Conservation (phyloP, 2,329 filamentous ascomycete species). For the Claviceps maximensis region DNA sequence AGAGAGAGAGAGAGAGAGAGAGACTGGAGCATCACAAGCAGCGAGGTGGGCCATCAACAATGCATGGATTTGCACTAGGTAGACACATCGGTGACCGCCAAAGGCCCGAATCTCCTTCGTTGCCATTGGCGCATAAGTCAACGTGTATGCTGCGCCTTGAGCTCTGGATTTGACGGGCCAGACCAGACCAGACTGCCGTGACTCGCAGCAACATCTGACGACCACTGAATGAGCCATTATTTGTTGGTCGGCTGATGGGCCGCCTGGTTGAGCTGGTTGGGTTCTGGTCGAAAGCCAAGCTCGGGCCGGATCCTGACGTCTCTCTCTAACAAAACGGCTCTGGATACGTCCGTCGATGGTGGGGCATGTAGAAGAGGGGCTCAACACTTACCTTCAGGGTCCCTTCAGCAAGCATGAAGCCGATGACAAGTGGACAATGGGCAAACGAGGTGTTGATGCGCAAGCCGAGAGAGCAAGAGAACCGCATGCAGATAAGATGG, state of each 20-base stretch:
- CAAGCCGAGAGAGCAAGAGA: too few relatives aligned
- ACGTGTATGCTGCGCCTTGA: background rate
- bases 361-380: slow-evolving; percentile 1
- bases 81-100: background rate
- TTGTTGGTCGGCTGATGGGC: slow-evolving; percentile 7
- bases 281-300: background rate
- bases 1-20: too few relatives aligned
- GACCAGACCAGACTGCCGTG: background rate
- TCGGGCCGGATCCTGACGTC: background rate
- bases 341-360: background rate
- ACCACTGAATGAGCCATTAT: slow-evolving; percentile 5
- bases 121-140: slow-evolving; percentile 2
- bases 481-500: too few relatives aligned
- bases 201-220: background rate
- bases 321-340: background rate
- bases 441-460: background rate
- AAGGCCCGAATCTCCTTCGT: slow-evolving; percentile 2
- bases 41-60: too few relatives aligned
- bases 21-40: background rate
- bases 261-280: background rate
- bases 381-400: slow-evolving; percentile 5
- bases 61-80: too few relatives aligned
- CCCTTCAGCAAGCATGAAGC: too few relatives aligned
- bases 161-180: background rate
- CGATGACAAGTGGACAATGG: background rate